A percentile compares a stretch with the other conserved stretches of the same genome.
phyloP scores from a whole-genome alignment of 2,329 filamentous ascomycete genomes.

The Fusarium chlamydosporum region DNA sequence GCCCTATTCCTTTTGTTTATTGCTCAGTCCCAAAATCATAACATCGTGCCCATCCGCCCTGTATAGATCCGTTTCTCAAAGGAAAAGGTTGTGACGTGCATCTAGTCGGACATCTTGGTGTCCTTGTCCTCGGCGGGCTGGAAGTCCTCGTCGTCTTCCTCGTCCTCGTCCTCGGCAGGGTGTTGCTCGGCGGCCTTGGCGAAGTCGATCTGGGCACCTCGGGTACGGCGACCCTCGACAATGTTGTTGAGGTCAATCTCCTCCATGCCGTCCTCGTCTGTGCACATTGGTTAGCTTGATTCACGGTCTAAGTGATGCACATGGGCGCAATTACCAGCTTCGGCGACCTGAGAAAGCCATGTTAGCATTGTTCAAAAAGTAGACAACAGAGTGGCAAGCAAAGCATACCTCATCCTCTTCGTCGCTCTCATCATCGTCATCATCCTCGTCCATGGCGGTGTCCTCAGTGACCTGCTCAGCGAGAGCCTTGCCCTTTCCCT shows the following conservation, averaged over 20 bases:
- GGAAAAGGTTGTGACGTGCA: background rate
- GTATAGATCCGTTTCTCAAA: slow-evolving; percentile 11
- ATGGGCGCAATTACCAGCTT: slow-evolving; percentile 50
- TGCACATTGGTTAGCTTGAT: slow-evolving; percentile 55
- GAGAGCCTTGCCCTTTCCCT: slow-evolving; percentile 89
- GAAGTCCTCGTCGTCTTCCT: slow-evolving; percentile 82
- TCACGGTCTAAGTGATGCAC: slow-evolving; percentile 19
- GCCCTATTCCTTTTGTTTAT: slow-evolving; percentile 37
- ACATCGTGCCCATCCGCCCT: slow-evolving; percentile 37
- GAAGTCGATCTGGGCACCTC: slow-evolving; percentile 93
- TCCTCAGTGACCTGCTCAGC: slow-evolving; percentile 68
- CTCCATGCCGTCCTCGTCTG: slow-evolving; percentile 86
- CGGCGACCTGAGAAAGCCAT: slow-evolving; percentile 45
- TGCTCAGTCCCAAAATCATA: slow-evolving; percentile 45
- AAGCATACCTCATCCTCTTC: slow-evolving; percentile 56
- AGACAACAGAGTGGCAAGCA: background rate
- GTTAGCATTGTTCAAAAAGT: slow-evolving; percentile 45
- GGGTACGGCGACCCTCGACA: slow-evolving; percentile 83
- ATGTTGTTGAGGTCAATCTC: slow-evolving; percentile 95
- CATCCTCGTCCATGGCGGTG: slow-evolving; percentile 79
- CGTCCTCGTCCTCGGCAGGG: slow-evolving; percentile 80
- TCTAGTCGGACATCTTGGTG: slow-evolving; percentile 73
- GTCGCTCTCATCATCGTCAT: slow-evolving; percentile 65
- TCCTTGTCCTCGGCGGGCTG: slow-evolving; percentile 69
- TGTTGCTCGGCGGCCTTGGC: slow-evolving; percentile 88